phyloP scores from a whole-genome alignment of 495 filamentous ascomycete genomes.

The Hypomontagnella monticulosa region DNA sequence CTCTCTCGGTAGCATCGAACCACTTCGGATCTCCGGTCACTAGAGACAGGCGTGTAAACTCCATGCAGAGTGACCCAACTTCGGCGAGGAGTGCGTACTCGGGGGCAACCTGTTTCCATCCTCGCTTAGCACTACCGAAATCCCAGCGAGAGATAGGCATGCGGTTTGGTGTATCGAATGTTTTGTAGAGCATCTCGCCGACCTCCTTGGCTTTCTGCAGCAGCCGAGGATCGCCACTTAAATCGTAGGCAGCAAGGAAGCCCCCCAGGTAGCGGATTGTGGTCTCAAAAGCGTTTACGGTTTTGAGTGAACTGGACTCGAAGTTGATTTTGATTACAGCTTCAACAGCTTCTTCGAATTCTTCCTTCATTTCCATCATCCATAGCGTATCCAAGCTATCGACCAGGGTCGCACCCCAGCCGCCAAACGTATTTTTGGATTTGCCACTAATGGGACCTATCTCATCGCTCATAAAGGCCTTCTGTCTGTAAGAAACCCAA shows the following conservation, averaged over 20 bases:
- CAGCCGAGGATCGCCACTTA: conserved; percentile 68
- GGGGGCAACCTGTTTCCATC: conserved; percentile 74
- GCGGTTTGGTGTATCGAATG: conserved; percentile 88
- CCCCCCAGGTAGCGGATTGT: conserved; percentile 85
- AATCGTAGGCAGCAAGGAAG: conserved; percentile 79
- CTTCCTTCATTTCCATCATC: conserved; percentile 90
- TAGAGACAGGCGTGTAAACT: conserved; percentile 84
- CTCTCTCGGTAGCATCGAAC: conserved; percentile 82
- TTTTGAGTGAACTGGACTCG: conserved; percentile 64
- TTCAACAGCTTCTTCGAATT: conserved; percentile 83
- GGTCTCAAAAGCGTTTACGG: conserved; percentile 78
- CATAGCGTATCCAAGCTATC: conserved; percentile 93
- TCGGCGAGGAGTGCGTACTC: conserved; percentile 65
- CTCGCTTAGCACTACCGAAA: conserved; percentile 78
- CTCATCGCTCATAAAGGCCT: conserved; percentile 82
- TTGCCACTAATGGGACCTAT: conserved; percentile 67
- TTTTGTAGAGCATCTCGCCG: conserved; percentile 79
- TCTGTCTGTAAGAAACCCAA: conserved; percentile 77
- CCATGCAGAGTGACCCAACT: conserved; percentile 80
- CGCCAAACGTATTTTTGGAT: conserved; percentile 78
- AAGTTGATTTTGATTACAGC: conserved; percentile 83
- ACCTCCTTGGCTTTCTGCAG: conserved; percentile 82
- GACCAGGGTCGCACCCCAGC: conserved; percentile 92
- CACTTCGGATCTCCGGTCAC: conserved; percentile 82
- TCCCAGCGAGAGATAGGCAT: conserved; percentile 78